A percentile compares a stretch with the other conserved stretches of the same genome.
phyloP scores from a whole-genome alignment of 768 basidiomycete species.

The Pleurotus pulmonarius region DNA sequence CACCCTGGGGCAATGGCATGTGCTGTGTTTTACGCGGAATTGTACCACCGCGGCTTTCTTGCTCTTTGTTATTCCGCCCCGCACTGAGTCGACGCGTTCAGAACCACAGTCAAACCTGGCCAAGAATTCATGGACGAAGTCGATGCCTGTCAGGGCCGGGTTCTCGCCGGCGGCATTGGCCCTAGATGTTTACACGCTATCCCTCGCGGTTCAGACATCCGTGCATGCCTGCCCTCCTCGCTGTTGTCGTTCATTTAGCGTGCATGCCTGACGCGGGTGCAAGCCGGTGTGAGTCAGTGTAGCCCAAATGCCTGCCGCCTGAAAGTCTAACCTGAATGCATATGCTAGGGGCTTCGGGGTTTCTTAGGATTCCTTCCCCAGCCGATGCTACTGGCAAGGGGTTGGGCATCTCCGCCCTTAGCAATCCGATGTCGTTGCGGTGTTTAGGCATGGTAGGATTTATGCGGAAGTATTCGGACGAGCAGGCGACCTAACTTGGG shows the following conservation, averaged over 20 bases:
- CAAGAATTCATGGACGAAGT: background rate
- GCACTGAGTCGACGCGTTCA: background rate
- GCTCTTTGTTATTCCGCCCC: too few relatives aligned
- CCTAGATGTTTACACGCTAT: background rate
- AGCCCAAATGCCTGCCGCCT: background rate
- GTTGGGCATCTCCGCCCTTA: too few relatives aligned
- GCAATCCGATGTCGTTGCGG: too few relatives aligned
- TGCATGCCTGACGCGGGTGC: background rate
- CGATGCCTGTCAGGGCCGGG: background rate
- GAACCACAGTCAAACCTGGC: background rate
- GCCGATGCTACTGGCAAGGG: too few relatives aligned
- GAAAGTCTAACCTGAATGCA: background rate
- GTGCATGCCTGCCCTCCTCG: background rate
- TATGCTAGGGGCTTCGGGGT: background rate
- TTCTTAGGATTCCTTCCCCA: background rate
- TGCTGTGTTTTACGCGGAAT: too few relatives aligned
- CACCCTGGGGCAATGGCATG: too few relatives aligned
- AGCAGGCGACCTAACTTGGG: too few relatives aligned
- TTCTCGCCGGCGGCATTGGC: constrained; percentile 6
- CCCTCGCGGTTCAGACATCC: background rate
- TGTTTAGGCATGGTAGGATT: too few relatives aligned
- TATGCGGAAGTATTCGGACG: too few relatives aligned
- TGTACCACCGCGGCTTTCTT: too few relatives aligned
- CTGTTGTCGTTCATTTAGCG: background rate
- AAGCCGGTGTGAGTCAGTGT: background rate